phyloP scores from a whole-genome alignment of 768 basidiomycete species.

The Trametes coccinea region DNA sequence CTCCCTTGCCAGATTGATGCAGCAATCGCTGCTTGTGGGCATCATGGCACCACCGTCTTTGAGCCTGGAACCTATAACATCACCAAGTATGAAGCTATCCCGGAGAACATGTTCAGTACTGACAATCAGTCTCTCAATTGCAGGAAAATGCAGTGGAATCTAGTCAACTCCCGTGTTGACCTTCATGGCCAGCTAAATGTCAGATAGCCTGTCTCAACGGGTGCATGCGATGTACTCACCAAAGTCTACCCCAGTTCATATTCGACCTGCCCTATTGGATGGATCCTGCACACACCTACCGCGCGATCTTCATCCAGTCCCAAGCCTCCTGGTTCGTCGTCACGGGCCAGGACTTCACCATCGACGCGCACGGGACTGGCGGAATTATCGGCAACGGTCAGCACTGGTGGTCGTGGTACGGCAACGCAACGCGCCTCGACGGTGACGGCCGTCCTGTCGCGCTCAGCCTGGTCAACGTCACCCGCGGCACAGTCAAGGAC shows the following conservation, averaged over 20 bases:
- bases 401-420: slow-evolving; percentile 60
- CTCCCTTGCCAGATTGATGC: slow-evolving; percentile 40
- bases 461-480: slow-evolving; percentile 49
- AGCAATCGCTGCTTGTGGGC: slow-evolving; percentile 51
- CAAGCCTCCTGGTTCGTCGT: slow-evolving; percentile 69
- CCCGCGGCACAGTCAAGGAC: slow-evolving; percentile 43
- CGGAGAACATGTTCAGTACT: too few relatives aligned
- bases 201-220: slow-evolving; percentile 7
- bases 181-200: slow-evolving; percentile 46
- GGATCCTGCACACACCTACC: slow-evolving; percentile 53
- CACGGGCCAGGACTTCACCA: slow-evolving; percentile 53
- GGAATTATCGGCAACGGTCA: slow-evolving; percentile 64
- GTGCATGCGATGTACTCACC: not conserved
- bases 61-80: slow-evolving; percentile 50
- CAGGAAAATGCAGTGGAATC: slow-evolving; percentile 58
- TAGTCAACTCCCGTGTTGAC: slow-evolving; percentile 44
- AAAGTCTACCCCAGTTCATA: slow-evolving; percentile 41
- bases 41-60: slow-evolving; percentile 47
- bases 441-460: slow-evolving; percentile 62
- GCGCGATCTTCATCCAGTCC: slow-evolving; percentile 62
- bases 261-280: slow-evolving; percentile 60
- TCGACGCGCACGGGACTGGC: slow-evolving; percentile 56
- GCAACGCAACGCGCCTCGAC: slow-evolving; percentile 46
- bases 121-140: too few relatives aligned
- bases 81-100: slow-evolving; percentile 39